Evolutionary conservation across 1,284 basidiomycete genomes (phyloP).

Genomic region (Tetrapyrgos nigripes): DNA sequence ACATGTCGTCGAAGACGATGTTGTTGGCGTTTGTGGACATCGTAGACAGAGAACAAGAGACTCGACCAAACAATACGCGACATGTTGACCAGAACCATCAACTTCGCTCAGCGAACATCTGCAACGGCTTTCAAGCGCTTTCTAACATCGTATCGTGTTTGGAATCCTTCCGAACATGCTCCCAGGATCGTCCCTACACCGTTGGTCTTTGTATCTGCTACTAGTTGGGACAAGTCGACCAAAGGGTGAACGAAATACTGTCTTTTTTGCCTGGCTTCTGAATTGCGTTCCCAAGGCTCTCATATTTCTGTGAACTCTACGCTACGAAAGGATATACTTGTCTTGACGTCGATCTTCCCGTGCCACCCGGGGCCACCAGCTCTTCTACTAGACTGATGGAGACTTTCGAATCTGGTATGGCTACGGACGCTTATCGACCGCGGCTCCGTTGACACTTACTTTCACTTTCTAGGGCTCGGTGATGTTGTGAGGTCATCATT

Average conservation of each 20-base stretch:
- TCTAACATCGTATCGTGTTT: slow-evolving; percentile 39
- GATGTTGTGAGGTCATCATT: slow-evolving; percentile 48
- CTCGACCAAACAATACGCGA: slow-evolving; percentile 2
- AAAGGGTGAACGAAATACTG: slow-evolving; percentile 35
- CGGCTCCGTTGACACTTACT: background rate
- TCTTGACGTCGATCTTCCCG: slow-evolving; percentile 56
- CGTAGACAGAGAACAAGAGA: slow-evolving; percentile 4
- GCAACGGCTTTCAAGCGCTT: slow-evolving; percentile 7
- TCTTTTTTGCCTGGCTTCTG: slow-evolving; percentile 10
- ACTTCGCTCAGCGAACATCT: background rate
- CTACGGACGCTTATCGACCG: background rate
- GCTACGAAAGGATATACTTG: slow-evolving; percentile 66
- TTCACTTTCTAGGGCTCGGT: slow-evolving; percentile 42
- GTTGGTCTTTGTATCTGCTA: slow-evolving; percentile 53
- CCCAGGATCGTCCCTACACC: slow-evolving; percentile 59
- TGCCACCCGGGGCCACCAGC: slow-evolving; percentile 32
- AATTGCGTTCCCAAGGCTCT: slow-evolving; percentile 42
- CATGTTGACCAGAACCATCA: slow-evolving; percentile 1
- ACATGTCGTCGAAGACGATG: slow-evolving; percentile 90
- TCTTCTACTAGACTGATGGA: slow-evolving; percentile 43
- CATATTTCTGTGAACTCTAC: slow-evolving; percentile 51
- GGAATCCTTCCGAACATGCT: slow-evolving; percentile 45
- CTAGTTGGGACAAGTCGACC: slow-evolving; percentile 40
- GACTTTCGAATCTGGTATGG: slow-evolving; percentile 46
- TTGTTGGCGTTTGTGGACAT: slow-evolving; percentile 75